Base-by-base conservation (phyloP, 768 basidiomycete species). In the Pleurotus tuber-regium region DNA sequence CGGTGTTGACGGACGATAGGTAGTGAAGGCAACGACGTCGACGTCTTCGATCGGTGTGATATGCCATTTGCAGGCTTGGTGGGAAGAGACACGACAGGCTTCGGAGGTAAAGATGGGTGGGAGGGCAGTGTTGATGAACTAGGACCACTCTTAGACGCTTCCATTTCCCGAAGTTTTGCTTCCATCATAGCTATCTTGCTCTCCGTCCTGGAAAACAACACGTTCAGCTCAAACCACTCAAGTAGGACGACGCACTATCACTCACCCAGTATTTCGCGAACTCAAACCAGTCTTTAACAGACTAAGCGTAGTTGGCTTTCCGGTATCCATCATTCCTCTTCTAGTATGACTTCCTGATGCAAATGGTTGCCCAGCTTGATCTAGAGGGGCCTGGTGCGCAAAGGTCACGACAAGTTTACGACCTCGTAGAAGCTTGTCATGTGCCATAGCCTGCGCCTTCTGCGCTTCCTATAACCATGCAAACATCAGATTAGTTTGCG, bases 161-260 rank as follows among this genome's bases (percentile, higher is more conserved):
- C 82, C 79, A 97, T 83, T 56, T 91, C 82, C 14, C 84, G 80
- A 19, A 99, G 74, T 67, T 99, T 99, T 2, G 96, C 96, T 69
- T 99, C 97, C 79, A 98, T 88, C 61, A 87, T 81, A 6, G 94
- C 93, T 59, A 99, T 99, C 70, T 98, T 97, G 59, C 84, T 85
- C 38, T 79, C 72, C 1, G 91, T 94, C 43, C 90, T 95, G 61
- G 51, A 57, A n/a, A n/a, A n/a, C n/a, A n/a, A n/a, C n/a, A n/a
- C n/a, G n/a, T n/a, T n/a, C n/a, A n/a, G n/a, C n/a, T n/a, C n/a
- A n/a, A n/a, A n/a, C n/a, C n/a, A n/a, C n/a, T n/a, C n/a, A n/a
- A n/a, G n/a, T n/a, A n/a, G n/a, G n/a, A n/a, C n/a, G n/a, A n/a
- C n/a, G n/a, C n/a, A n/a, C n/a, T n/a, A n/a, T n/a, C n/a, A 66